Base-by-base conservation (phyloP, 1,139 yeast genomes). In the Casaregolazyma suthepensis region DNA sequence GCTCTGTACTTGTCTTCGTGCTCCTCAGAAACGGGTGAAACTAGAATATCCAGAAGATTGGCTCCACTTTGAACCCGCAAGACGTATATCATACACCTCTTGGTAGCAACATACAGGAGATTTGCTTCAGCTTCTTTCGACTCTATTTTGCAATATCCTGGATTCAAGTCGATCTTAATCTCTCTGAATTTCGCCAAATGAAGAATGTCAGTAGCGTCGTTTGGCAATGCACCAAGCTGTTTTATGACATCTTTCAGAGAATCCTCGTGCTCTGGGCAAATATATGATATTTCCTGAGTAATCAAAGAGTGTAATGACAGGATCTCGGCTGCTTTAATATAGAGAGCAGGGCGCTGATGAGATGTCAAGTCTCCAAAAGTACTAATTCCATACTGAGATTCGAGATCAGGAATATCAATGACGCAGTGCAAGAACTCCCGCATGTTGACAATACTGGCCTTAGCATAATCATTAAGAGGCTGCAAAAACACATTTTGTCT, bases 51-150 rank as follows among this genome's bases (percentile, higher is more conserved):
- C 57, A 88, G 76, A 49, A 93, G 70, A 56, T 84, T 86, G 2
- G 80, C 76, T 20, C 89, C 89, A 45, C 75, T 75, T 71, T 93
- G 96, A 13, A 93, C 87, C 57, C 91, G 81, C 57, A 91, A 81
- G 61, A 91, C 82, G 64, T 89, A 90, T 20, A 87, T 71, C 38
- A 91, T 71, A 58, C 91, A 85, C 59, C 96, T 75, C 67, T 93
- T 93, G 0, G 88, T 89, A 62, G 90, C 91, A 48, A 91, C 80
- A 63, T 87, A 74, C 37, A 89, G 70, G 1, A 85, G 74, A 59
- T 63, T 70, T 48, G 61, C 65, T 48, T 68, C 78, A 19, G 71
- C 71, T 52, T 63, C 69, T 5, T 74, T 71, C 50, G 75, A 73
- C 19, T 72, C 73, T 9, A 72, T 68, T 19, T 59, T 63, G 45